Conservation (phyloP, 2,329 filamentous ascomycete species). For the Elsinoe australis region DNA sequence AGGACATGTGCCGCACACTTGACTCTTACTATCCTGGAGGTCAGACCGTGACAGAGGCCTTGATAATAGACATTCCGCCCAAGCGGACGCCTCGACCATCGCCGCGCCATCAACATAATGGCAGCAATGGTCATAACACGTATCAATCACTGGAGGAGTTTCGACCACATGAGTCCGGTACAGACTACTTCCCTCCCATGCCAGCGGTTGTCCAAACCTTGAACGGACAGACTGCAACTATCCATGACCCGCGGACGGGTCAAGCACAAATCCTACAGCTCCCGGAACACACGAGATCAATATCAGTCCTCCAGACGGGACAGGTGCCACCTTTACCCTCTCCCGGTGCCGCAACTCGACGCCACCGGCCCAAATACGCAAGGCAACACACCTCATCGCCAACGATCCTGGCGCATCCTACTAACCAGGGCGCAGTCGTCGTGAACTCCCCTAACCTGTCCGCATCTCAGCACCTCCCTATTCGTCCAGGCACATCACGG, state of each 20-base stretch:
- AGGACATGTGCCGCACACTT: conserved; percentile 67
- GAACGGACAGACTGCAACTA: conserved; percentile 29
- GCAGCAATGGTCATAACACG: conserved; percentile 35
- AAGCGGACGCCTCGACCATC: conserved; percentile 73
- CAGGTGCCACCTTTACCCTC: conserved; percentile 75
- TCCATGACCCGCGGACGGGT: conserved; percentile 30
- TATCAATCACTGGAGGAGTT: conserved; percentile 55
- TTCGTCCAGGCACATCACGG: conserved; percentile 24
- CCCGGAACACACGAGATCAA: conserved; percentile 53
- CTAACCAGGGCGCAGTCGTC: conserved; percentile 24
- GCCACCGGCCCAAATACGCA: conserved; percentile 47
- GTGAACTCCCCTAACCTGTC: conserved; percentile 29
- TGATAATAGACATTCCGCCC: conserved; percentile 78
- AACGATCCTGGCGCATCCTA: conserved; percentile 51
- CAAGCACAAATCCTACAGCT: conserved; percentile 30
- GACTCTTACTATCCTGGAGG: conserved; percentile 80
- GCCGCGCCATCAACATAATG: conserved; percentile 51
- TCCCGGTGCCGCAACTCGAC: conserved; percentile 57
- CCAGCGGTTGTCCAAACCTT: conserved; percentile 40
- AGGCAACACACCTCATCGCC: conserved; percentile 77
- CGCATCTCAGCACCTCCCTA: conserved; percentile 33
- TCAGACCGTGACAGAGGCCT: conserved; percentile 78
- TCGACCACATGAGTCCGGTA: conserved; percentile 59
- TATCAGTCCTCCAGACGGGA: conserved; percentile 72
- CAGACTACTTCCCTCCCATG: conserved; percentile 78